These are phyloP conservation scores for Penicillium corylophilum DNA, from an alignment of 2,329 filamentous ascomycete genomes.

Conservation along the genomic window DNA sequence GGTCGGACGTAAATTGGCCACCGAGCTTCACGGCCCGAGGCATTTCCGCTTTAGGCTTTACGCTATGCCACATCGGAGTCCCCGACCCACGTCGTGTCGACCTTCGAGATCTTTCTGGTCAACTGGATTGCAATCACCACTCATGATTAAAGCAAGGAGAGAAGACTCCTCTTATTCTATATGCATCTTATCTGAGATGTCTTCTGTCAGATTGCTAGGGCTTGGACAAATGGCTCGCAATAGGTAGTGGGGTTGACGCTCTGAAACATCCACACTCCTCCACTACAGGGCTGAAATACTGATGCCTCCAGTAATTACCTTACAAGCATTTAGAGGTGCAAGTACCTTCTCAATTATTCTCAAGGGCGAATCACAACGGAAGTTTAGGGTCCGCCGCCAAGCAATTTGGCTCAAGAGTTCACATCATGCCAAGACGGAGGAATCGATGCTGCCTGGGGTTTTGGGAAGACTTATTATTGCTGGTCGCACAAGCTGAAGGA, in stretches of 20 bases:
- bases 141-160: no score
- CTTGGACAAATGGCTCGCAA: not conserved
- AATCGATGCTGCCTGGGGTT: constrained; percentile 6
- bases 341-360: not conserved
- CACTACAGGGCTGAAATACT: not conserved
- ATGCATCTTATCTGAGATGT: not conserved
- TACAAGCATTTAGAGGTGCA: not conserved
- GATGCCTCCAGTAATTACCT: not conserved
- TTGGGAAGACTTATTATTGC: not conserved
- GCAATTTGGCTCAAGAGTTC: constrained; percentile 7
- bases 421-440: constrained; percentile 12
- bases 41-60: not conserved
- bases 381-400: constrained; percentile 9
- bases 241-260: not conserved
- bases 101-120: not conserved
- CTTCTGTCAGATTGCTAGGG: not conserved
- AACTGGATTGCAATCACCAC: no score
- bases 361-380: constrained; percentile 1
- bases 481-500: not conserved
- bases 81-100: not conserved
- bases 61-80: not conserved
- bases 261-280: not conserved
- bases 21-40: not conserved
- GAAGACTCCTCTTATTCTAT: not conserved
- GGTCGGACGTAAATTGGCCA: not conserved